Base-by-base conservation (phyloP, 2,329 filamentous ascomycete genomes). In the Penicillium digitatum region DNA sequence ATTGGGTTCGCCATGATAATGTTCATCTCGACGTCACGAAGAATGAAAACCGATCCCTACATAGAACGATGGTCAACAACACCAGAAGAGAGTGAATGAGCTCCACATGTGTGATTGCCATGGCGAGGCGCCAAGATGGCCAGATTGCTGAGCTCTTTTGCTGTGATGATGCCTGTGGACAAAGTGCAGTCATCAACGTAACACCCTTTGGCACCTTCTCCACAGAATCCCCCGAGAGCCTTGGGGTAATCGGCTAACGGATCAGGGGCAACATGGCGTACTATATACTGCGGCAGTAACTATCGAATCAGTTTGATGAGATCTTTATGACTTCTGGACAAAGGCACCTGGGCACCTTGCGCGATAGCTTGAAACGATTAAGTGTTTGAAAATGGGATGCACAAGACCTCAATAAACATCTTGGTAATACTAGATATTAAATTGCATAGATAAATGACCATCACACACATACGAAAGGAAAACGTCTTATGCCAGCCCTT, bases 401-500 rank as follows among this genome's bases (percentile, higher is more conserved):
- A 37, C 18, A 20, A 20, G 18, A 20, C 18, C 18, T 37, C 18
- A 7, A 37, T 12, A 18, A 18, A 18, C n/a, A 37, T 12, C n/a
- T 12, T 37, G 10, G 5, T 20, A 18, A 11, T 16, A 10, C 9
- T 18, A 18, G 16, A 5, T n/a, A 34, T 34, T n/a, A 6, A 5
- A 12, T 5, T 16, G 14, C 2, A 18, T 38, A 38, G 4, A 4
- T 20, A 20, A 38, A 38, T 38, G 18, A 6, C n/a, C 20, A 20
- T 37, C n/a, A 5, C 24, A 42, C 16, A 12, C 16, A 18, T 27
- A 26, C 11, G 10, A 18, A 24, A 32, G 20, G 20, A 34, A 14
- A 34, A 22, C 11, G 14, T 18, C 8, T 24, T 52, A 55, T 34
- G 40, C 32, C 34, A 55, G 29, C 3, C 55, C 55, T 34, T 60